Conservation (phyloP, 495 filamentous ascomycete genomes). For the Tuber umbilicatum region DNA sequence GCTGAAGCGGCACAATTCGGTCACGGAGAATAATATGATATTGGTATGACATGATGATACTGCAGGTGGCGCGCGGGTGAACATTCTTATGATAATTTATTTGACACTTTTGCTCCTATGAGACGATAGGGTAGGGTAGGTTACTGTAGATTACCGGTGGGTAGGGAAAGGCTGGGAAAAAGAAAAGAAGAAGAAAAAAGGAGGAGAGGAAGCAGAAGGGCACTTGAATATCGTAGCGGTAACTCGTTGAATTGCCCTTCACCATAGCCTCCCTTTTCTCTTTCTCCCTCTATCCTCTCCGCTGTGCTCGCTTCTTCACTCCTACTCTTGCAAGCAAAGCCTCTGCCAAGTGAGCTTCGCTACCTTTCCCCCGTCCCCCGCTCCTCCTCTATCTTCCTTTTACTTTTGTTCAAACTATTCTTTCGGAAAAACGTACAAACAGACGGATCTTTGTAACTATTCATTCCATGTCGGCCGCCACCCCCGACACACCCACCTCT, state of each 20-base stretch:
- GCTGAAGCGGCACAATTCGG: neutral
- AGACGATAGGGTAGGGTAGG: too few relatives aligned
- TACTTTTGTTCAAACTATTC: constrained; percentile 3
- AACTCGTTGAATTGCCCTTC: neutral
- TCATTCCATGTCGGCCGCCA: constrained; percentile 26
- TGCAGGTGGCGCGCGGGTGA: neutral
- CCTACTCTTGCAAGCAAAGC: constrained; percentile 1
- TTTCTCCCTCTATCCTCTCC: neutral
- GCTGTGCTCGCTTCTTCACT: neutral
- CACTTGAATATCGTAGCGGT: too few relatives aligned
- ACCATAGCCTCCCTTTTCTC: neutral
- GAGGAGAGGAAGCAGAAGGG: neutral
- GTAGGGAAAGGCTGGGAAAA: neutral
- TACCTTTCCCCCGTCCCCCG: constrained; percentile 1
- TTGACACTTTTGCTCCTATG: neutral
- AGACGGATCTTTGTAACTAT: constrained; percentile 1
- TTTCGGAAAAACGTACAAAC: neutral
- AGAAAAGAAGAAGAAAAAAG: neutral
- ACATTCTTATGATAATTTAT: neutral
- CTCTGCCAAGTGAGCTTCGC: constrained; percentile 5
- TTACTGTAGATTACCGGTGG: too few relatives aligned
- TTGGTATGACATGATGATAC: neutral
- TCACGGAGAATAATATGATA: neutral
- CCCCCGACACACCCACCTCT: neutral
- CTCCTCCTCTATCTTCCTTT: neutral